Evolutionary conservation across 139 green algal species (phyloP), one percentile per base, ranked within the genome.

Genomic region (Tetradesmus obliquus): DNA sequence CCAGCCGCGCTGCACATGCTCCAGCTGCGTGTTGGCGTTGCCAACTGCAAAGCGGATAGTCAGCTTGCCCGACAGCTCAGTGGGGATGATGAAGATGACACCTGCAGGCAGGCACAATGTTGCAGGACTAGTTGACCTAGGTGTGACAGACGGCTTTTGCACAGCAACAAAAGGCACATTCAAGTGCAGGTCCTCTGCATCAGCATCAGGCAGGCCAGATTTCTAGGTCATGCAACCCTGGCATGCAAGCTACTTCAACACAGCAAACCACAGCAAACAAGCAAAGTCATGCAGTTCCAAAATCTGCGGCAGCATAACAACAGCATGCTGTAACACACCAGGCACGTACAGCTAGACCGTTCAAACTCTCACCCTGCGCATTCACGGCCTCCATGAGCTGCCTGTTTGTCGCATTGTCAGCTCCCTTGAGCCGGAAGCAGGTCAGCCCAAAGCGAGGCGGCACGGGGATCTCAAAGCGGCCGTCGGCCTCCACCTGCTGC

Each of bases 341-440:
- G 60, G 60, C 60, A 19, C 10, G 12, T 72, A 72, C 12, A 72
- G 60, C 12, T 13, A 72, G 60, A 72, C 60, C 60, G 12, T 72
- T 72, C 12, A 72, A 15, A 19, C 24, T 17, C 84, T 19, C 66
- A 71, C 95, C 95, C 51, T 54, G 92, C 19, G 86, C 84, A 82
- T 98, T 98, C 15, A 98, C 19, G 9, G 79, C 71, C 20, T 95
- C 94, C 55, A 98, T 88, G 81, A 98, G 91, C 45, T 86, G 89
- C 57, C 85, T 80, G 53, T 96, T 96, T 7, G 74, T 62, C 1
- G 86, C 74, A 17, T 90, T 76, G 53, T 57, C n/a, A 0, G 4
- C 83, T 3, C 60, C 83, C 60, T 20, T 60, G 4, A 92, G 92
- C 92, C 92, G 83, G 94, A 98, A 97, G 92, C 96, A 97, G 9